phyloP scores from a whole-genome alignment of 2,329 filamentous ascomycete species.

The Dryadomyces quercivorus region DNA sequence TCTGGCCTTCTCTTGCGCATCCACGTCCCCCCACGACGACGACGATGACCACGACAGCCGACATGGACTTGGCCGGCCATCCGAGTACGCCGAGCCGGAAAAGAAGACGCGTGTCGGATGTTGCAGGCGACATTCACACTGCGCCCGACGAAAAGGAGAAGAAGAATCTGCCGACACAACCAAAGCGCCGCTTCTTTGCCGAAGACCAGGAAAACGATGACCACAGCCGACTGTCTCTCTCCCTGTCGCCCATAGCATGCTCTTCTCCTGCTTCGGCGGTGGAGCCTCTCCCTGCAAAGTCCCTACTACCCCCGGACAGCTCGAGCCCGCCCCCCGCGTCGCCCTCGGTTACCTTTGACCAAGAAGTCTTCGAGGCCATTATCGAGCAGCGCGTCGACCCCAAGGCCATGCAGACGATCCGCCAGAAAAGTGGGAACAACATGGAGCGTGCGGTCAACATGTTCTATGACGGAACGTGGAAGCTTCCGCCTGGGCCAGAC shows the following conservation, averaged over 20 bases:
- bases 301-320: not conserved
- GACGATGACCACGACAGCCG: not conserved
- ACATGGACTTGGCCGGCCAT: conserved; percentile 27
- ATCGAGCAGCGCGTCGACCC: conserved; percentile 42
- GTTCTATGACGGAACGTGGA: conserved; percentile 59
- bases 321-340: not conserved
- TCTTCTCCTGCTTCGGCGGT: not conserved
- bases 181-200: conserved; percentile 32
- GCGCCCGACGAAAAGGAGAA: conserved; percentile 1
- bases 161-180: conserved; percentile 25
- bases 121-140: not conserved
- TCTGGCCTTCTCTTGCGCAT: not conserved
- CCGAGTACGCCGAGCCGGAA: conserved; percentile 23
- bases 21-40: not conserved
- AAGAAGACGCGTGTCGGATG: conserved; percentile 15
- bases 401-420: conserved; percentile 36
- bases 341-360: conserved; percentile 35
- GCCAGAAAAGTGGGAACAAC: conserved; percentile 41
- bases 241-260: not conserved
- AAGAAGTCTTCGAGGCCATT: conserved; percentile 44
- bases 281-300: not conserved
- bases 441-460: conserved; percentile 55
- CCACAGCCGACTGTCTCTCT: not conserved
- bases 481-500: conserved; percentile 12
- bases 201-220: conserved; percentile 15